Base-by-base conservation (phyloP, 1,284 basidiomycete genomes). In the Schizophyllum amplum region DNA sequence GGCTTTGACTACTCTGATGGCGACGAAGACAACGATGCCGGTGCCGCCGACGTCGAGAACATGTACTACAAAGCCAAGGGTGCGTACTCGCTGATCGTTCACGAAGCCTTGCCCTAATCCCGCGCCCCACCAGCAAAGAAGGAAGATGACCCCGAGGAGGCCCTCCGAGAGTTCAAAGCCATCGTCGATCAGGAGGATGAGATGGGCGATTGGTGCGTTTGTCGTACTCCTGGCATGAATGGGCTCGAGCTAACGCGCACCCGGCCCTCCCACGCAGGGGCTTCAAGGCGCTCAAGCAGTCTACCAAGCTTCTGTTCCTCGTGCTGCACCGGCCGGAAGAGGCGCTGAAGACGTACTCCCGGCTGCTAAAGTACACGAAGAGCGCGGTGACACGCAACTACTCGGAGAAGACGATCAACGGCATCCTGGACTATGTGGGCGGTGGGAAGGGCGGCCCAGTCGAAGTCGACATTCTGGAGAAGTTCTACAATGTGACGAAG, bases 271-370 rank as follows among this genome's bases (percentile, higher is more conserved):
- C 2, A 24, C 60, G 55, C 65, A 96, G 94, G 94, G 97, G 96
- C 1, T 99, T 99, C 83, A 99, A 99, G 70, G 92, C 95, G 5
- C 80, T 99, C 57, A 99, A 99, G 67, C 97, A 99, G 67, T 92
- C 91, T 51, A 98, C 95, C 22, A 99, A 99, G 72, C 79, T 98
- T 57, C 84, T 96, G 58, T 99, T 92, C 70, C 81, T 94, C 52
- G 76, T 76, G 11, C 79, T 95, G 42, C 82, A 83, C 59, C 78
- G 88, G 63, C 94, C 94, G 47, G 79, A 82, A 23, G 89, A 95
- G 53, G 96, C 97, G 0, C 75, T 99, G 52, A 75, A 83, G 67
- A 90, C 94, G 4, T 98, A 99, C 69, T 87, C 77, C 6, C 81
- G 88, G 65, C 79, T 99, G 2, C 76, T 98, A 57, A 84, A 86